Conservation (phyloP, 371 early-diverging fungal genomes). For the Synchytrium microbalum region DNA sequence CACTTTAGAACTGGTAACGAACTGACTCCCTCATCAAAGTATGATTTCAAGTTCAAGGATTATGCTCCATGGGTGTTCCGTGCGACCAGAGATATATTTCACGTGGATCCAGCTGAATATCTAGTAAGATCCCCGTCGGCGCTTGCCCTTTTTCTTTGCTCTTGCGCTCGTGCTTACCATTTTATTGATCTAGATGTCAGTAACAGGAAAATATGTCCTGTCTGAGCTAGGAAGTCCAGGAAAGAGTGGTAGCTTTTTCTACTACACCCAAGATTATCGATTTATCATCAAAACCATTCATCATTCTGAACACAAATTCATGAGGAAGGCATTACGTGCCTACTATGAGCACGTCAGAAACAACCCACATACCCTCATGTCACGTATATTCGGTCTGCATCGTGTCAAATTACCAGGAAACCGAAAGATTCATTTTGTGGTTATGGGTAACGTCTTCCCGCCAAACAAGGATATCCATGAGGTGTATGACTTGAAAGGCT, state of each 20-base stretch:
- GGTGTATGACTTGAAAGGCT: slow-evolving; percentile 92
- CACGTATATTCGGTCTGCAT: slow-evolving; percentile 90
- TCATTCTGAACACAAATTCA: slow-evolving; percentile 85
- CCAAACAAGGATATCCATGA: slow-evolving; percentile 93
- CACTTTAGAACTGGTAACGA: slow-evolving; percentile 74
- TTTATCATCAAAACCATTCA: slow-evolving; percentile 97
- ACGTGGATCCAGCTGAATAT: slow-evolving; percentile 90
- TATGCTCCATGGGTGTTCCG: slow-evolving; percentile 97
- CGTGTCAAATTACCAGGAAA: slow-evolving; percentile 89
- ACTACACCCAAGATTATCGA: slow-evolving; percentile 91
- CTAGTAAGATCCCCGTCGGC: slow-evolving; percentile 44
- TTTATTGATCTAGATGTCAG: slow-evolving; percentile 53
- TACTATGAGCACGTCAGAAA: slow-evolving; percentile 78
- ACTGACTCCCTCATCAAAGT: slow-evolving; percentile 83
- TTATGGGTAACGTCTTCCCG: slow-evolving; percentile 97
- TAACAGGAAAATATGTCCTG: slow-evolving; percentile 92
- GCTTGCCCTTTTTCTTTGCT: neutral
- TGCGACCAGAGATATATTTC: slow-evolving; percentile 74
- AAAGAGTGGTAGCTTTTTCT: slow-evolving; percentile 93
- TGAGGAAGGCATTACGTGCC: slow-evolving; percentile 72
- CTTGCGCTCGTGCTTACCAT: neutral
- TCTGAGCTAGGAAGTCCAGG: slow-evolving; percentile 93
- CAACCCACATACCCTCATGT: slow-evolving; percentile 89
- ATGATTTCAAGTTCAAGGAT: slow-evolving; percentile 97
- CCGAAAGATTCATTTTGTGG: slow-evolving; percentile 92